These are phyloP conservation scores for Gossypium gossypioides DNA, from an alignment of 441 rosid species.

Conservation along the genomic window DNA sequence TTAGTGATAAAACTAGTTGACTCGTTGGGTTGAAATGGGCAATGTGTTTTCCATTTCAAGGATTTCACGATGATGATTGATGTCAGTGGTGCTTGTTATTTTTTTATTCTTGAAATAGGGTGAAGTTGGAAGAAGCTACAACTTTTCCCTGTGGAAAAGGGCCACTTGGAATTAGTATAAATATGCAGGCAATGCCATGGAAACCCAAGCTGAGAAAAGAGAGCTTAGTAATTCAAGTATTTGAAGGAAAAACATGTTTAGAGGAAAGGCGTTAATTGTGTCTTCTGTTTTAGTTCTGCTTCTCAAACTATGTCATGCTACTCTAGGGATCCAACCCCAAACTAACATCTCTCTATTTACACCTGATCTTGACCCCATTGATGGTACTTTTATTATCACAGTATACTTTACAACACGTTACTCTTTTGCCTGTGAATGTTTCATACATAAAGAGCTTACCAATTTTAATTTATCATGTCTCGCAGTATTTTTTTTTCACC, in stretches of 20 bases:
- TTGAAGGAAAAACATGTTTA: background rate
- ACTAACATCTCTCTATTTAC: background rate
- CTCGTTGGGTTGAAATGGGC: background rate
- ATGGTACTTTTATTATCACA: background rate
- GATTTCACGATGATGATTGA: background rate
- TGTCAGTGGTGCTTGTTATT: background rate
- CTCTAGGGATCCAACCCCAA: background rate
- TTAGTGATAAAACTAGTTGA: background rate
- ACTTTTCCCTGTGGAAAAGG: background rate
- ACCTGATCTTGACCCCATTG: background rate
- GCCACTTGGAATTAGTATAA: background rate
- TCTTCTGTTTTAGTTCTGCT: background rate
- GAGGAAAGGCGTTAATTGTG: background rate
- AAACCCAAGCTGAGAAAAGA: background rate
- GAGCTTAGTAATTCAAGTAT: background rate
- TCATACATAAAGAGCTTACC: background rate
- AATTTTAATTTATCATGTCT: background rate
- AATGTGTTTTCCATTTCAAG: slow-evolving; percentile 8
- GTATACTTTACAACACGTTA: background rate
- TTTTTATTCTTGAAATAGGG: background rate
- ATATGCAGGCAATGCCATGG: background rate
- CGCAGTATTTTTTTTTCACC: too few relatives aligned
- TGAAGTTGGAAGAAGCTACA: background rate
- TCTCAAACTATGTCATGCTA: background rate
- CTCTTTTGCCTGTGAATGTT: background rate